Conservation (phyloP, 2,329 filamentous ascomycete genomes). For the Fusarium sp. region DNA sequence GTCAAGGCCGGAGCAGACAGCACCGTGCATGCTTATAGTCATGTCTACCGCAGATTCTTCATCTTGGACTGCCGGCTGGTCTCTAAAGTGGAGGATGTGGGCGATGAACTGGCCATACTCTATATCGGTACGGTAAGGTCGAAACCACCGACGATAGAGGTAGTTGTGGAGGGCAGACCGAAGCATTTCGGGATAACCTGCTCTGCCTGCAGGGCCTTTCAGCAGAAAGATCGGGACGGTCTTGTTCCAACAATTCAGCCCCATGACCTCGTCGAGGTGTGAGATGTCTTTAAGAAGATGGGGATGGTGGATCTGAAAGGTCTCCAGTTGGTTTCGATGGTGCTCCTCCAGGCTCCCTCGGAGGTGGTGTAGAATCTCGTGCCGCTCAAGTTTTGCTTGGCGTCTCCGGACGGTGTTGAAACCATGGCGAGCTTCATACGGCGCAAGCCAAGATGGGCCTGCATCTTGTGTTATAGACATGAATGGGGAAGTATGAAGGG, state of each 20-base stretch:
- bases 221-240: neutral
- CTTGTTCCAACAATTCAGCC: neutral
- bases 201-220: neutral
- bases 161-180: constrained; percentile 3
- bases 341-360: neutral
- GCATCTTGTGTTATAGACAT: neutral
- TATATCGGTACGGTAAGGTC: constrained; percentile 21
- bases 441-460: neutral
- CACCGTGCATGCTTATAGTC: neutral
- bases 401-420: rapidly evolving
- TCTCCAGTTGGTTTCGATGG: neutral
- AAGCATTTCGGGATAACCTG: rapidly evolving
- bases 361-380: neutral
- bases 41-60: neutral
- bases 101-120: constrained; percentile 24
- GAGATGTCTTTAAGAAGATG: neutral
- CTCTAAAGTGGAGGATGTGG: neutral
- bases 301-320: neutral
- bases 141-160: constrained; percentile 18
- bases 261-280: neutral
- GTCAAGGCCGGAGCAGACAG: neutral
- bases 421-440: neutral
- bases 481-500: neutral
- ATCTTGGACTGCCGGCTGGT: neutral
- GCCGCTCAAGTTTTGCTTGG: neutral